Conservation (phyloP, 441 rosid genomes). For the Arabidopsis lyrata region DNA sequence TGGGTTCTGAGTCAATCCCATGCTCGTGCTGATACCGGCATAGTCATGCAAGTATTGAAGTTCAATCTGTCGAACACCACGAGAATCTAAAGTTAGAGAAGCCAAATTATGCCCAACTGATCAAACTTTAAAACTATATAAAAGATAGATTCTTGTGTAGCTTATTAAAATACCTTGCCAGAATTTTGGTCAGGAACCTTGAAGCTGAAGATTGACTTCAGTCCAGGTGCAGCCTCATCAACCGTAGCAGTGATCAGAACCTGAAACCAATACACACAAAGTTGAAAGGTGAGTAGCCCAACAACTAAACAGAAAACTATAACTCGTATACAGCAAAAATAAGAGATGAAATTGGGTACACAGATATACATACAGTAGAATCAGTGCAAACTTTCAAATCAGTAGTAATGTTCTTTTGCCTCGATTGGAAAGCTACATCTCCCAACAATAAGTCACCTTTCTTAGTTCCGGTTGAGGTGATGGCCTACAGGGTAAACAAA, state of each 20-base stretch:
- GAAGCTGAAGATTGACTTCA: slow-evolving; percentile 80
- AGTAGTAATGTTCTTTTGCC: slow-evolving; percentile 78
- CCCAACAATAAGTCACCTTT: slow-evolving; percentile 80
- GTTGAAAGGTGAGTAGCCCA: neutral
- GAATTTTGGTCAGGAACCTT: slow-evolving; percentile 91
- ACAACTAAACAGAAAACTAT: neutral
- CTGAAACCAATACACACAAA: slow-evolving; percentile 49
- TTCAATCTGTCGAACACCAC: slow-evolving; percentile 53
- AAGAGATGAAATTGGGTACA: slow-evolving; percentile 1
- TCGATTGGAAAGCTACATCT: slow-evolving; percentile 76
- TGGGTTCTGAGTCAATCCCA: slow-evolving; percentile 90
- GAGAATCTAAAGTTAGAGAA: too few relatives aligned
- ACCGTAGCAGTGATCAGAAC: slow-evolving; percentile 74
- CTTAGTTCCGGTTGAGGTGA: slow-evolving; percentile 79
- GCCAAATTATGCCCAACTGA: neutral
- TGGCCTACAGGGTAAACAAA: slow-evolving; percentile 55
- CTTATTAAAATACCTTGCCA: slow-evolving; percentile 64
- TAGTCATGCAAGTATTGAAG: slow-evolving; percentile 90
- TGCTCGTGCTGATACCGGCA: slow-evolving; percentile 76
- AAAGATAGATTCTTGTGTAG: neutral
- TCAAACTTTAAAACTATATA: neutral
- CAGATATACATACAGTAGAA: slow-evolving; percentile 65
- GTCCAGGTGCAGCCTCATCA: slow-evolving; percentile 89
- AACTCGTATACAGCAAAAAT: neutral
- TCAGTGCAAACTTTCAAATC: slow-evolving; percentile 85